Conservation (phyloP, 1,139 yeast species). For the Lodderomyces orthopsilosis region DNA sequence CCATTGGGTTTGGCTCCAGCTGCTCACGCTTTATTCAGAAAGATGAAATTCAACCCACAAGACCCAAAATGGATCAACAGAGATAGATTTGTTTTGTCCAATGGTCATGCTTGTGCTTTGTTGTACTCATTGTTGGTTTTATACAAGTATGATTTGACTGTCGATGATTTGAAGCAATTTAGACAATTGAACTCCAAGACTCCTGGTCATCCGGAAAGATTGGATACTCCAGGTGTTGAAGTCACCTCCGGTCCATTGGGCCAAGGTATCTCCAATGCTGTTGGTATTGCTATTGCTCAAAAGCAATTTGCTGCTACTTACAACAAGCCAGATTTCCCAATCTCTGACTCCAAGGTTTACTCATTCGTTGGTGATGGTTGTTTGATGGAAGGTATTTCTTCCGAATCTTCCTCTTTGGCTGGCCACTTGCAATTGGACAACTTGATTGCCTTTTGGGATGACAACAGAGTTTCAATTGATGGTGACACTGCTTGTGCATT, state of each 20-base stretch:
- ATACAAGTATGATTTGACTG: slow-evolving; percentile 75
- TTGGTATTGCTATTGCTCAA: slow-evolving; percentile 96
- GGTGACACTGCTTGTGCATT: slow-evolving; percentile 90
- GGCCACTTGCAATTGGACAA: slow-evolving; percentile 95
- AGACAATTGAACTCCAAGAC: slow-evolving; percentile 90
- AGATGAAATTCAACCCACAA: slow-evolving; percentile 85
- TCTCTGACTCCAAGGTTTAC: slow-evolving; percentile 77
- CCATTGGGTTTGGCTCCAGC: slow-evolving; percentile 94
- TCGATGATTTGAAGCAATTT: slow-evolving; percentile 87
- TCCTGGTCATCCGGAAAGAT: slow-evolving; percentile 94
- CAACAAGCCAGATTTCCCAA: slow-evolving; percentile 78
- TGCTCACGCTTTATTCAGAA: slow-evolving; percentile 68
- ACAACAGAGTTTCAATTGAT: slow-evolving; percentile 95
- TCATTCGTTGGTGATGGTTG: slow-evolving; percentile 96
- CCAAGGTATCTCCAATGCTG: slow-evolving; percentile 96
- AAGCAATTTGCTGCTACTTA: slow-evolving; percentile 88
- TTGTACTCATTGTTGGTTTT: slow-evolving; percentile 84
- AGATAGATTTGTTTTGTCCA: slow-evolving; percentile 92
- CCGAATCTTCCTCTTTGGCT: slow-evolving; percentile 93
- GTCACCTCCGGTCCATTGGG: slow-evolving; percentile 99
- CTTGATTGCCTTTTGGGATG: slow-evolving; percentile 95
- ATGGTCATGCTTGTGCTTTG: slow-evolving; percentile 96
- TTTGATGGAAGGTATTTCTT: slow-evolving; percentile 96
- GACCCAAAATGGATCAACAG: slow-evolving; percentile 92
- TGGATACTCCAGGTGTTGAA: slow-evolving; percentile 83